Percentiles rank a stretch among this genome's conserved stretches.
Evolutionary conservation across 768 basidiomycete species (phyloP).

Genomic region (Lentinula guzmanii): DNA sequence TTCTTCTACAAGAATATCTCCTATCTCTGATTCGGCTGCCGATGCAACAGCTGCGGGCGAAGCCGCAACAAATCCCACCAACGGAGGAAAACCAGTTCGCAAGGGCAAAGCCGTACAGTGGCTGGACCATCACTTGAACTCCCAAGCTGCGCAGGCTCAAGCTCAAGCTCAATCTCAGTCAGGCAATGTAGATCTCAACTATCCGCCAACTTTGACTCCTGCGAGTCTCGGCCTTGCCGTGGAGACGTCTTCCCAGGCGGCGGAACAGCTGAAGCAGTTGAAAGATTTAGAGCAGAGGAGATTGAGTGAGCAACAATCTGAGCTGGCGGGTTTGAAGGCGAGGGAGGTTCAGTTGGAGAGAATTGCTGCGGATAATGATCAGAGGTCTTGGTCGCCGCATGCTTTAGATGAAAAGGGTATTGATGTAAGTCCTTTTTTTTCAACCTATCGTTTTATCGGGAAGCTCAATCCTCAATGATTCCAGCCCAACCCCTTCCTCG

Average conservation of each 20-base stretch:
- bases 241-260: not conserved
- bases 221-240: not conserved
- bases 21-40: not conserved
- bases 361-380: not conserved
- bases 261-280: not conserved
- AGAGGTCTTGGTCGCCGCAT: not conserved
- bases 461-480: too few relatives aligned
- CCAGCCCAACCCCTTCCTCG: conserved; percentile 3
- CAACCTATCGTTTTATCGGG: too few relatives aligned
- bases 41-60: not conserved
- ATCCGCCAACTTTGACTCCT: not conserved
- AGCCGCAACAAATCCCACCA: not conserved
- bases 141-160: not conserved
- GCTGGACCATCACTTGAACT: conserved; percentile 5
- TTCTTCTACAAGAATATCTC: not conserved
- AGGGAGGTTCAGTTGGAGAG: not conserved
- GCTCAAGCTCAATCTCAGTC: not conserved
- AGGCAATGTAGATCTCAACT: not conserved
- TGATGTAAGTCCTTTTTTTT: not conserved
- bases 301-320: not conserved
- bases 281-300: not conserved
- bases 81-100: not conserved
- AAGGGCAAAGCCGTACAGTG: conserved; percentile 6
- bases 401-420: conserved; percentile 3
- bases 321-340: not conserved